phyloP scores from a whole-genome alignment of 2,329 filamentous ascomycete genomes.

The Pseudogymnoascus sp. region DNA sequence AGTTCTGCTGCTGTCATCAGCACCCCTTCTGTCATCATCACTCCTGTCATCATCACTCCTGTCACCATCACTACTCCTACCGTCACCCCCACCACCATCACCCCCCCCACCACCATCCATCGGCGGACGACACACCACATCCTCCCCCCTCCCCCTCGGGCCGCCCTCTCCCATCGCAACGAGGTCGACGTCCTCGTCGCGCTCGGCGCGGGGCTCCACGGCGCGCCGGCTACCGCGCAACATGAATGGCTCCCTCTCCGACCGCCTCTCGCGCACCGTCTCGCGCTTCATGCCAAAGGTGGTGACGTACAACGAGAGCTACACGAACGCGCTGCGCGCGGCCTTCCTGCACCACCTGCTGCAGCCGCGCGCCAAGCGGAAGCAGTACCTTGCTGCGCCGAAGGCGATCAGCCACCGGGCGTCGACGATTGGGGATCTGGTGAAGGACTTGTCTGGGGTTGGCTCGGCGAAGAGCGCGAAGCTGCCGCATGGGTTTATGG shows the following conservation, averaged over 20 bases:
- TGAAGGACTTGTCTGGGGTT: slow-evolving; percentile 71
- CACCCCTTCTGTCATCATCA: too few species aligned
- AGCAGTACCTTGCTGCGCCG: slow-evolving; percentile 70
- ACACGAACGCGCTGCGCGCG: slow-evolving; percentile 81
- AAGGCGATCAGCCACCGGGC: slow-evolving; percentile 52
- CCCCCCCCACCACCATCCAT: not conserved
- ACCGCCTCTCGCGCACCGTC: slow-evolving; percentile 24
- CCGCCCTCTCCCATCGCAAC: not conserved
- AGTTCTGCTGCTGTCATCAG: too few species aligned
- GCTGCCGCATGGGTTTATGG: slow-evolving; percentile 33
- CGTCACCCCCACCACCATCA: too few species aligned
- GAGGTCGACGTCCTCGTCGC: slow-evolving; percentile 28
- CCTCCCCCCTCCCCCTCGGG: not conserved
- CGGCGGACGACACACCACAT: not conserved
- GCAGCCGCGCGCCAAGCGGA: slow-evolving; percentile 81
- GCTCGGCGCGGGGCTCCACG: slow-evolving; percentile 20
- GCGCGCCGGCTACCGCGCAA: slow-evolving; percentile 17
- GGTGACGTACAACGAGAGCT: slow-evolving; percentile 71
- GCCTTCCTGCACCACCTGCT: slow-evolving; percentile 91
- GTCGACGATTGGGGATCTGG: slow-evolving; percentile 70
- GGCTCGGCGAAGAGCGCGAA: slow-evolving; percentile 63
- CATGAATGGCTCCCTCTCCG: slow-evolving; percentile 24
- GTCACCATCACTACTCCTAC: too few species aligned
- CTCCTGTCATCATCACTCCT: too few species aligned
- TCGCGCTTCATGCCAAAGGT: slow-evolving; percentile 43